phyloP scores from a whole-genome alignment of 768 basidiomycete species.

The Hydnum rufescens region DNA sequence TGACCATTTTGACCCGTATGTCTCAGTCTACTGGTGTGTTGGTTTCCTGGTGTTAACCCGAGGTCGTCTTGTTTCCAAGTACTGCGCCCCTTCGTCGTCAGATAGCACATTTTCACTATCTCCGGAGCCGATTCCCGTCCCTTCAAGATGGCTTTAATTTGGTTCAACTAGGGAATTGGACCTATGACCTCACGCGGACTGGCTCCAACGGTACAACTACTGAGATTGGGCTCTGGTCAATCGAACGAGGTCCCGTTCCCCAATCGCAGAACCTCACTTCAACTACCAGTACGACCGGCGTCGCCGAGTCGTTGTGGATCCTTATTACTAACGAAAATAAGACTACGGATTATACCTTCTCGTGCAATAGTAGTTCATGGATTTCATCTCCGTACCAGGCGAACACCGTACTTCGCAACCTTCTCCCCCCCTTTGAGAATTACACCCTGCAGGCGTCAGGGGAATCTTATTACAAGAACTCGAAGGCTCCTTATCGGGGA shows the following conservation, averaged over 20 bases:
- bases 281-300: constrained; percentile 27
- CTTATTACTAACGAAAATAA: constrained; percentile 72
- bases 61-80: neutral
- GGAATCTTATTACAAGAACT: constrained; percentile 39
- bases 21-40: no score
- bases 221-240: constrained; percentile 79
- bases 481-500: constrained; percentile 44
- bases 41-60: neutral
- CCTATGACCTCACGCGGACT: constrained; percentile 51
- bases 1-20: constrained; percentile 73
- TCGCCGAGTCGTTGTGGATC: constrained; percentile 58
- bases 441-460: constrained; percentile 48
- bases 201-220: constrained; percentile 68
- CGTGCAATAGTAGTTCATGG: constrained; percentile 41
- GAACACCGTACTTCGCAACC: constrained; percentile 43
- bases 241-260: constrained; percentile 41
- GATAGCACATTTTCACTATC: constrained; percentile 48
- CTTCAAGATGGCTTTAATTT: constrained; percentile 78
- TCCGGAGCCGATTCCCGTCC: constrained; percentile 47
- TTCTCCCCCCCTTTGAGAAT: constrained; percentile 70
- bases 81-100: constrained; percentile 58
- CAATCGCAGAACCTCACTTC: constrained; percentile 24
- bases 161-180: constrained; percentile 76
- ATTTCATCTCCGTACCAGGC: constrained; percentile 60
- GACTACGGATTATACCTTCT: constrained; percentile 40